Conservation (phyloP, 2,329 filamentous ascomycete species). For the Fusarium euwallaceae region DNA sequence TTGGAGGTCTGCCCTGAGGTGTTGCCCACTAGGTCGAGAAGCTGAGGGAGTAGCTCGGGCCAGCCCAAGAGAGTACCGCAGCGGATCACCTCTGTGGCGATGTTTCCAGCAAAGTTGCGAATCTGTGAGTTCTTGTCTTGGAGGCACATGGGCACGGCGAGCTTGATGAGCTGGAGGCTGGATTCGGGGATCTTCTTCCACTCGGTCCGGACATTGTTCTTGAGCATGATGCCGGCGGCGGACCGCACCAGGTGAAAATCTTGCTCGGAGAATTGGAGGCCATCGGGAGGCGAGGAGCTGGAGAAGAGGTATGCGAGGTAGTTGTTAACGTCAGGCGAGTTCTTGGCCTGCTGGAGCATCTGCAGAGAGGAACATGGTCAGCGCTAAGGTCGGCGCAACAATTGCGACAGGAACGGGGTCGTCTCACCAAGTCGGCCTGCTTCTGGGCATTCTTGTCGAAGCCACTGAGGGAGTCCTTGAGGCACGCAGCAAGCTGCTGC, state of each 20-base stretch:
- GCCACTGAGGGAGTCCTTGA: conserved; percentile 92
- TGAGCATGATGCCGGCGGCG: conserved; percentile 92
- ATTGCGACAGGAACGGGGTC: conserved; percentile 18
- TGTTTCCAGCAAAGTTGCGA: conserved; percentile 89
- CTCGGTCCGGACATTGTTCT: conserved; percentile 86
- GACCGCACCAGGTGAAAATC: conserved; percentile 84
- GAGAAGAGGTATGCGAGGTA: conserved; percentile 94
- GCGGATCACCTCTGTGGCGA: conserved; percentile 91
- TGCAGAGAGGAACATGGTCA: conserved; percentile 55
- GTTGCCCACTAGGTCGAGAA: conserved; percentile 84
- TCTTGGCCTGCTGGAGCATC: conserved; percentile 94
- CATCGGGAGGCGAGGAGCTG: conserved; percentile 72
- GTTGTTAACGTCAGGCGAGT: conserved; percentile 94
- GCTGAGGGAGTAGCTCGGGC: conserved; percentile 89
- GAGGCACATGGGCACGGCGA: conserved; percentile 81
- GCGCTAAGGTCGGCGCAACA: conserved; percentile 24
- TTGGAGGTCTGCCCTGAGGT: conserved; percentile 74
- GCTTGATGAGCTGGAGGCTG: conserved; percentile 82
- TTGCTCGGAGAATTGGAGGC: conserved; percentile 68
- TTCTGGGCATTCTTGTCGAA: conserved; percentile 85
- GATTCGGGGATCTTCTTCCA: conserved; percentile 82
- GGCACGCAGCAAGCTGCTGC: conserved; percentile 87
- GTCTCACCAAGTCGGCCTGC: conserved; percentile 85
- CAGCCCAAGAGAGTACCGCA: conserved; percentile 89
- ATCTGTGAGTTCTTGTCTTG: conserved; percentile 87